These are phyloP conservation scores for Heterobasidion parviporum DNA, from an alignment of 1,284 basidiomycete species.

Conservation along the genomic window DNA sequence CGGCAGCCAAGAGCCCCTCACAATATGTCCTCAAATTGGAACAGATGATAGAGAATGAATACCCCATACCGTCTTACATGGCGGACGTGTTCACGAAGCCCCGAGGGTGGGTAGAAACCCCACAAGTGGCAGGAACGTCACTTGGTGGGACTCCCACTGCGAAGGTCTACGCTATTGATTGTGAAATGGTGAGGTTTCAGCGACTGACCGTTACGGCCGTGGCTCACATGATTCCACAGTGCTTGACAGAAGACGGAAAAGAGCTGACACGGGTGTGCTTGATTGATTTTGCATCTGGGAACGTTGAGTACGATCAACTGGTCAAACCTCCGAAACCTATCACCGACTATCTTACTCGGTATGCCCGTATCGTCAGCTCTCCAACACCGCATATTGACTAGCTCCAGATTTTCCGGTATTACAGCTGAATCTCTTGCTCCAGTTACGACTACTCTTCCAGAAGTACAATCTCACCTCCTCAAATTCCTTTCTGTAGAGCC, in stretches of 20 bases:
- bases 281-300: conserved; percentile 65
- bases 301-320: conserved; percentile 76
- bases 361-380: conserved; percentile 9
- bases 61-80: conserved; percentile 76
- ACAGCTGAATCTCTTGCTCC: conserved; percentile 61
- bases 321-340: conserved; percentile 82
- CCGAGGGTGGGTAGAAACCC: conserved; percentile 70
- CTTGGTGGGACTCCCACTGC: conserved; percentile 18
- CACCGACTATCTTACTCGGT: conserved; percentile 83
- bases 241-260: conserved; percentile 79
- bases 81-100: conserved; percentile 58
- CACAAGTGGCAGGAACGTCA: conserved; percentile 28
- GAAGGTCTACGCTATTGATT: conserved; percentile 71
- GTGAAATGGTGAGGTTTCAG: conserved; percentile 74
- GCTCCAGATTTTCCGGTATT: conserved; percentile 79
- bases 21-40: conserved; percentile 70
- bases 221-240: conserved; percentile 36
- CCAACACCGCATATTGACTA: background rate
- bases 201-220: background rate
- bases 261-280: conserved; percentile 80
- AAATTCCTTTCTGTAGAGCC: conserved; percentile 40
- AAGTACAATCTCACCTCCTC: conserved; percentile 70
- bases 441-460: conserved; percentile 67
- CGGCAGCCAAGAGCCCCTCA: conserved; percentile 51
- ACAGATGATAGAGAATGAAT: conserved; percentile 89